A percentile compares a stretch with the other conserved stretches of the same genome.
Evolutionary conservation across 140 eudicot genomes (phyloP).

Genomic region (Anethum foeniculum): DNA sequence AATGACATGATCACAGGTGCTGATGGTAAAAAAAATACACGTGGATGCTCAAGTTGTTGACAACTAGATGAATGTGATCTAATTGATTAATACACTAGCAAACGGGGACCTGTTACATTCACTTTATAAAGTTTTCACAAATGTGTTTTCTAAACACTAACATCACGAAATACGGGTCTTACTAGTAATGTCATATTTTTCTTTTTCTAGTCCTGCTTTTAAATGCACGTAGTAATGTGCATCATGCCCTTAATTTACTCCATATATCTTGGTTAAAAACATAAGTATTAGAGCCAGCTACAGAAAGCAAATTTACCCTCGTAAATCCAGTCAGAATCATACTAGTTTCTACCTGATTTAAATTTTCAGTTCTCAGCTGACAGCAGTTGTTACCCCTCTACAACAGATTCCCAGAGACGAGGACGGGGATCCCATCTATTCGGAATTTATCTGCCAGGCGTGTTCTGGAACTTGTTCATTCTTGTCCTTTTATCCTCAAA

Average conservation of each 20-base stretch:
- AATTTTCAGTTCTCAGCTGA: neutral
- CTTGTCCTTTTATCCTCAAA: conserved; percentile 54
- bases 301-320: neutral
- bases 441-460: conserved; percentile 78
- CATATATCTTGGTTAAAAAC: neutral
- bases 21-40: neutral
- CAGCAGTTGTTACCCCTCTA: neutral
- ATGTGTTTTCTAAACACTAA: neutral
- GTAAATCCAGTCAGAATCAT: neutral
- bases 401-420: conserved; percentile 80
- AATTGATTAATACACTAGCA: neutral
- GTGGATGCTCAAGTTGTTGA: neutral
- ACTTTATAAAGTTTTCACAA: neutral
- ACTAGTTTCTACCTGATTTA: neutral
- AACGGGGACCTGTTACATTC: neutral
- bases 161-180: neutral
- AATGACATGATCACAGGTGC: neutral
- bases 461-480: conserved; percentile 67
- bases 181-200: neutral
- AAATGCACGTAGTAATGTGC: neutral
- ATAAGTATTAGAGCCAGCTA: neutral
- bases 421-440: conserved; percentile 82
- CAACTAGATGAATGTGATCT: neutral
- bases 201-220: neutral
- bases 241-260: neutral